Evolutionary conservation across 257 asterid genomes (phyloP), one percentile per base, ranked within the genome.

Genomic region (Scutellaria galericulata): DNA sequence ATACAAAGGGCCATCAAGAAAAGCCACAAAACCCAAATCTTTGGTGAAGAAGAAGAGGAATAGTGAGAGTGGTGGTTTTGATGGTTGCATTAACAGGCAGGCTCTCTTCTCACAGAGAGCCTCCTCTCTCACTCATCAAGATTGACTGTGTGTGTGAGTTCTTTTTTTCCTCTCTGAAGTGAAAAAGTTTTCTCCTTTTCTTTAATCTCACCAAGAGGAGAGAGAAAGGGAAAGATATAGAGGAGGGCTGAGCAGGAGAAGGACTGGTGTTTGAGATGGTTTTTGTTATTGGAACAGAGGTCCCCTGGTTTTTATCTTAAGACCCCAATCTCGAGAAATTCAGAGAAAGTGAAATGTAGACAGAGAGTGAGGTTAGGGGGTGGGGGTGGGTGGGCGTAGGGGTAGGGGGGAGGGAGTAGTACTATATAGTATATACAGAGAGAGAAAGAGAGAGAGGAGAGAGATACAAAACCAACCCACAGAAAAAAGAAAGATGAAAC

Each of bases 21-120:
- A 64, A 27, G 4, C 67, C 63, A 46, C 48, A 66, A 66, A 66
- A 58, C 45, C 58, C 51, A 48, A 69, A 63, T 58, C 37, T 31
- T 31, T 31, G 37, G 37, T 31, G 37, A 31, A 31, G 5, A 31
- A 31, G 37, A 24, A 0, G 70, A 68, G 24, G 12, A 37, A 66
- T 5, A 39, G 22, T 14, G 14, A 12, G 13, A 44, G 18, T 50
- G 71, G 75, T 9, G 66, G 60, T 53, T 62, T 75, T 55, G 75
- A 69, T 68, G 77, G 61, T 69, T 90, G 93, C 91, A 87, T 90
- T 86, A 74, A 87, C 85, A 80, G 88, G 96, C 57, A 85, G 93
- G 93, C 96, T 86, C 97, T 86, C 98, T 82, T 75, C 82, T 64
- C 87, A 79, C 85, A 79, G 97, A 88, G 98, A 90, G 97, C 96